phyloP scores from a whole-genome alignment of 2,329 filamentous ascomycete species.

The Epichloe scottii region DNA sequence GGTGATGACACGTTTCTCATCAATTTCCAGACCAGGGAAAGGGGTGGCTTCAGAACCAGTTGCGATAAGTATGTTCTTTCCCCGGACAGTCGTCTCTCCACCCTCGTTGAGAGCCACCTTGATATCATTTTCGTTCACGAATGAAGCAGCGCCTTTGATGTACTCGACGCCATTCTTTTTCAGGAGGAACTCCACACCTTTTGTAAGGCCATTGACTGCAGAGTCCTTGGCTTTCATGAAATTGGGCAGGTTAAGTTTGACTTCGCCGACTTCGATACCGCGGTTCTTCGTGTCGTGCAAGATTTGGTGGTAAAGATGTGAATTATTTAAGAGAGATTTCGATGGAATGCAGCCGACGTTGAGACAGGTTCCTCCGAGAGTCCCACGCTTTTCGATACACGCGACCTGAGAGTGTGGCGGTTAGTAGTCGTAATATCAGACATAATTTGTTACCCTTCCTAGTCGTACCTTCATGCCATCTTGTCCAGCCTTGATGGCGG shows the following conservation, averaged over 20 bases:
- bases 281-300: conserved; percentile 94
- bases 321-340: conserved; percentile 99
- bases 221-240: conserved; percentile 99
- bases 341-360: conserved; percentile 99
- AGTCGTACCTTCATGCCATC: conserved; percentile 76
- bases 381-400: conserved; percentile 96
- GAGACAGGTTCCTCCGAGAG: conserved; percentile 89
- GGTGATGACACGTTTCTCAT: conserved; percentile 94
- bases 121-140: conserved; percentile 80
- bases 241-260: conserved; percentile 85
- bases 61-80: conserved; percentile 97
- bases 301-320: conserved; percentile 93
- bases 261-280: conserved; percentile 93
- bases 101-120: conserved; percentile 85
- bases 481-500: conserved; percentile 97
- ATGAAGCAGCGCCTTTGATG: conserved; percentile 82
- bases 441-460: background rate
- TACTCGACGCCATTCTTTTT: conserved; percentile 99
- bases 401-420: conserved; percentile 49
- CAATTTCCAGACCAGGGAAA: conserved; percentile 89
- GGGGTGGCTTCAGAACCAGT: conserved; percentile 92
- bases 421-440: conserved; percentile 3
- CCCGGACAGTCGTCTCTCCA: conserved; percentile 73
- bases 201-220: conserved; percentile 78
- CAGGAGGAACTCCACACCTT: conserved; percentile 94